Base-by-base conservation (phyloP, 305 asterid species). In the Fraxinus latifolia region DNA sequence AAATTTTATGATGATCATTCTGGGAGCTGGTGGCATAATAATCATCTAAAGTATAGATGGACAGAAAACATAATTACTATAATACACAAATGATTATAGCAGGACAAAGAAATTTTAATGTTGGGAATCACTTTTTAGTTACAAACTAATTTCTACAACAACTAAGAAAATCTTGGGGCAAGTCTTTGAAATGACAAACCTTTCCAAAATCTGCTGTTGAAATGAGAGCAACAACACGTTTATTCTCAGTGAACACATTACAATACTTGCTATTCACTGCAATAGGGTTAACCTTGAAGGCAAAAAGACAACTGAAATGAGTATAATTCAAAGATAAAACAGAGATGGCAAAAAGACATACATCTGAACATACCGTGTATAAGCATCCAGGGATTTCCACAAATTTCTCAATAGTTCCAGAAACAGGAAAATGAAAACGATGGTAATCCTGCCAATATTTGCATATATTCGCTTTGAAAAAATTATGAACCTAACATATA, bases 201-300 rank as follows among this genome's bases (percentile, higher is more conserved):
- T 96, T 94, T 67, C 99, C 99, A 74, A 96, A 96, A 84, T 93
- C 93, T 85, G 85, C 83, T 39, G 98, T 90, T 29, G 99, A 94
- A 86, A 96, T 91, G 82, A 93, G 74, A 86, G 96, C 88, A 27
- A 94, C 93, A 21, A 81, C 96, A 55, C 99, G 96, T 89, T 93
- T 94, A 83, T 96, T 96, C 94, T 94, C 99, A 2, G 98, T 94
- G 93, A 94, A 96, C 82, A 96, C 99, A 32, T 96, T 96, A 83
- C 98, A 96, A 83, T 96, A 96, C 90, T 96, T 93, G 98, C 99
- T 96, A 84, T 96, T 96, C 84, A 96, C 99, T 14, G 99, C 99
- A 86, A 96, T 94, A 77, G 99, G 99, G 81, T 96, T 96, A 78
- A 96, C 99, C 99, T 96, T 82, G 87, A 89, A 83, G 79, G 80